A percentile compares a stretch with the other conserved stretches of the same genome.
Conservation (phyloP, 768 basidiomycete species). For the Serendipita sp. region DNA sequence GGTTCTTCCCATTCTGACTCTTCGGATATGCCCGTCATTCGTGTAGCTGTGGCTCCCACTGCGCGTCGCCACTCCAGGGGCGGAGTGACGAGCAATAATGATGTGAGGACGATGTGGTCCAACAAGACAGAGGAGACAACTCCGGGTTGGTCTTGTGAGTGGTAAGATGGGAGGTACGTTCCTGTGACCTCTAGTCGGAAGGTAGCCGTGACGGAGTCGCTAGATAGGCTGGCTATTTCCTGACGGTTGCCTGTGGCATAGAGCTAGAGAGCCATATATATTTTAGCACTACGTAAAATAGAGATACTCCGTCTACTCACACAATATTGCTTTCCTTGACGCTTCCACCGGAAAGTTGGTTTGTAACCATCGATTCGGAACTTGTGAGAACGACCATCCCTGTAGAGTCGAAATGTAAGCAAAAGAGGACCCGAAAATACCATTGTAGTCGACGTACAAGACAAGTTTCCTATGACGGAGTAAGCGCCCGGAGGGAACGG, state of each 20-base stretch:
- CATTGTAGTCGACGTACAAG: background rate
- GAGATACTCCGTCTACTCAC: too few relatives aligned
- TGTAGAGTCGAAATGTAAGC: background rate
- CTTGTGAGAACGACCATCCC: background rate
- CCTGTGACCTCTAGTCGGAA: conserved; percentile 1
- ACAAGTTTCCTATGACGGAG: conserved; percentile 1
- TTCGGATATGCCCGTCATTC: background rate
- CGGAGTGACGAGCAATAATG: background rate
- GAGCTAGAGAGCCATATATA: background rate
- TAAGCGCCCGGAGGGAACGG: background rate
- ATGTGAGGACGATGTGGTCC: conserved; percentile 2
- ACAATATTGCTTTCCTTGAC: background rate
- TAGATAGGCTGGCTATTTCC: background rate
- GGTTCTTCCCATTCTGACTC: background rate
- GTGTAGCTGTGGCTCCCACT: background rate
- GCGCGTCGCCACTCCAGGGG: background rate
- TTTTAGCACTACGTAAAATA: too few relatives aligned
- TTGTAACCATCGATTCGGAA: conserved; percentile 3
- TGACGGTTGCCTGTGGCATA: background rate
- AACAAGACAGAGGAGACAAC: background rate
- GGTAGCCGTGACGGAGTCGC: background rate
- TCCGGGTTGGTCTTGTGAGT: background rate
- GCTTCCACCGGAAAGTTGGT: conserved; percentile 3
- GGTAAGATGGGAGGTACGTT: background rate
- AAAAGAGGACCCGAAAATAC: background rate